Evolutionary conservation across 176 grass and related monocot genomes (phyloP), one percentile per base, ranked within the genome.

Genomic region (Dactylis glomerata): DNA sequence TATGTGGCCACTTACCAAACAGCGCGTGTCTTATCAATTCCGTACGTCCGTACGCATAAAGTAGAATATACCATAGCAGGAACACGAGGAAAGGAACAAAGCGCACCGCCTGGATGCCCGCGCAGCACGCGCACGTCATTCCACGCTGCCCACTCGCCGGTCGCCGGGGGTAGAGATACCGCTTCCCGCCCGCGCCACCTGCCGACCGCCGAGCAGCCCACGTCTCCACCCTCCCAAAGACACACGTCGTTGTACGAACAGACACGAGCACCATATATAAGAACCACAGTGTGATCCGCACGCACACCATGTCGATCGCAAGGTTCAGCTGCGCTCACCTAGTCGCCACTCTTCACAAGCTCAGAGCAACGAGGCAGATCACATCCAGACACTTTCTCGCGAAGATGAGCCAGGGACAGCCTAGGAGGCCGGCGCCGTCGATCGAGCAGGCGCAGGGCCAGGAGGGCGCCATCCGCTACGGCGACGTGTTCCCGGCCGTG

Each of bases 371-470:
- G 70, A 45, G 42, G 42, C 55, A 28, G 23, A 36, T 2, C 19
- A 30, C 5, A 28, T 10, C 69, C 33, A 47, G 3, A 10, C 20
- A 24, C 20, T 41, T 4, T 28, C 14, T 28, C 41, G 47, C 7
- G 12, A 79, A 17, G 28, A 93, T 93, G 92, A 94, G 92, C 78
- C 95, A 97, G 87, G 76, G 67, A 55, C 95, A 97, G 69, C 86
- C 84, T 13, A 77, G 84, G 62, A 83, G 90, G 78, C 67, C 74
- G 26, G 26, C 58, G 41, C 46, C 52, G 0, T 23, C 52, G n/a
- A n/a, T n/a, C 52, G 20, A 23, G 26, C 36, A 77, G 16, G 69
- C 8, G 27, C 65, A 40, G 34, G 65, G 65, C 10, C 16, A 68
- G 34, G 34, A 37, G 10, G 52, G 52, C 22, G n/a, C 68, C 19